Conservation (phyloP, 2,329 filamentous ascomycete species). For the Plenodomus biglobosus region DNA sequence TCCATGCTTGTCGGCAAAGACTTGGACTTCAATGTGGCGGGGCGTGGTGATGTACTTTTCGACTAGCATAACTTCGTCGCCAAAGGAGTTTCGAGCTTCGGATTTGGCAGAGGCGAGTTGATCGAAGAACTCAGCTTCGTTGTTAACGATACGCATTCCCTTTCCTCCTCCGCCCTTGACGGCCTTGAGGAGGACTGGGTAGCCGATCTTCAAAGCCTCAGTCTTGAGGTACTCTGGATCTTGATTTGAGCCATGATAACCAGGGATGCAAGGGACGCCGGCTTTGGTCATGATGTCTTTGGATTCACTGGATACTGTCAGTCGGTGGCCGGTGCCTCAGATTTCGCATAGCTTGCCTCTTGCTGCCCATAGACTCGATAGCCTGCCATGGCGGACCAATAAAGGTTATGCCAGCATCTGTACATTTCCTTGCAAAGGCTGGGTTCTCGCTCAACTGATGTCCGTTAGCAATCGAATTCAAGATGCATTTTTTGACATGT, state of each 20-base stretch:
- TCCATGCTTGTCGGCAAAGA: slow-evolving; percentile 66
- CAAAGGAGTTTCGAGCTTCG: slow-evolving; percentile 65
- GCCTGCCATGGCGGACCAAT: slow-evolving; percentile 85
- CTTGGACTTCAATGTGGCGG: slow-evolving; percentile 67
- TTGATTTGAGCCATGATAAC: slow-evolving; percentile 89
- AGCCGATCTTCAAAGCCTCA: slow-evolving; percentile 72
- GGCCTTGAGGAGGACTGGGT: slow-evolving; percentile 66
- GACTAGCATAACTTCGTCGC: slow-evolving; percentile 66
- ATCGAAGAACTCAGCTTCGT: slow-evolving; percentile 59
- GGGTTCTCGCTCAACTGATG: slow-evolving; percentile 79
- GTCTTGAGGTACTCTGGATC: slow-evolving; percentile 62
- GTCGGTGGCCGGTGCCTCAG: slow-evolving; percentile 7
- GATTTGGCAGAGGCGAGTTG: slow-evolving; percentile 66
- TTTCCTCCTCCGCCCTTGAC: slow-evolving; percentile 69
- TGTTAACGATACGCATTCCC: slow-evolving; percentile 65
- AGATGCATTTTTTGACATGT: neutral
- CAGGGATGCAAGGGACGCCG: slow-evolving; percentile 94
- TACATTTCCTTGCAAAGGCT: slow-evolving; percentile 82
- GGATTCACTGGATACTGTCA: slow-evolving; percentile 56
- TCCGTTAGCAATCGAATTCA: slow-evolving; percentile 13
- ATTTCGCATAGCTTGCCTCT: slow-evolving; percentile 57
- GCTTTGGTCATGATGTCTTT: slow-evolving; percentile 97
- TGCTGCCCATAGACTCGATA: slow-evolving; percentile 84
- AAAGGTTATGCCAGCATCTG: slow-evolving; percentile 87
- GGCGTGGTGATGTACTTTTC: slow-evolving; percentile 70